A percentile compares a stretch with the other conserved stretches of the same genome.
Evolutionary conservation across 352 stramenopile species (phyloP).

Genomic region (Phytopythium sindhum): DNA sequence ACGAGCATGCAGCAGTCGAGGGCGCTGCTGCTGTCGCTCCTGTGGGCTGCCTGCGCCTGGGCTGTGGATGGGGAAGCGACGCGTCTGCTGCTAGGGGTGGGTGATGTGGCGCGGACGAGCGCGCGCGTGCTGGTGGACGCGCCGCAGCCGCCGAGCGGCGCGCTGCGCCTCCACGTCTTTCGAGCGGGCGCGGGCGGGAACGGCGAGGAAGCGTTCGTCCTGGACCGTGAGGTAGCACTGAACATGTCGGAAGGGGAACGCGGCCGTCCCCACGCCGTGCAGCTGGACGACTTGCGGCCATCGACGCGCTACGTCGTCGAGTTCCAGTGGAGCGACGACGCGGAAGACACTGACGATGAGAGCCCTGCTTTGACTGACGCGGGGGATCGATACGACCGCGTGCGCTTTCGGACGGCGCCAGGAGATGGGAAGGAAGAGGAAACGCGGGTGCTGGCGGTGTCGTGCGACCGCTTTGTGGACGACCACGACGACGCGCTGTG

Average conservation of each 20-base stretch:
- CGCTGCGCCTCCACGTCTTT: conserved; percentile 14
- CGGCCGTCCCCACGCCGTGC: conserved; percentile 23
- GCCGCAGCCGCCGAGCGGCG: conserved; percentile 4
- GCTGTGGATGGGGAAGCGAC: neutral
- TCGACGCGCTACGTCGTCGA: conserved; percentile 36
- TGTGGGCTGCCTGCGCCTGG: neutral
- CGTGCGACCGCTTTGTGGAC: conserved; percentile 61
- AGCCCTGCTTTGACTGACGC: neutral
- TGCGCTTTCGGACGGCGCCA: conserved; percentile 17
- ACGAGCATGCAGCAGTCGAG: no score
- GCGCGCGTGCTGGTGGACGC: conserved; percentile 53
- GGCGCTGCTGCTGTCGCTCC: neutral
- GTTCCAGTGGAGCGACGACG: conserved; percentile 8
- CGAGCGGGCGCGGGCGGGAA: neutral
- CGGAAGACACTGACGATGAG: neutral
- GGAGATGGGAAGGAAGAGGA: neutral
- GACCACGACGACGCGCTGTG: conserved; percentile 50
- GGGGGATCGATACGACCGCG: neutral
- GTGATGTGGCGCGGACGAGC: conserved; percentile 36
- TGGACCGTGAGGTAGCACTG: neutral
- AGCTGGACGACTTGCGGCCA: conserved; percentile 27
- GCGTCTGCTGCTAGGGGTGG: conserved; percentile 44
- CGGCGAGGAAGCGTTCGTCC: neutral
- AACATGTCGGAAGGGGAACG: neutral
- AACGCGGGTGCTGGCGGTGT: conserved; percentile 36